Evolutionary conservation across 208 protist species (phyloP).

Genomic region (Acanthamoeba triangularis): DNA sequence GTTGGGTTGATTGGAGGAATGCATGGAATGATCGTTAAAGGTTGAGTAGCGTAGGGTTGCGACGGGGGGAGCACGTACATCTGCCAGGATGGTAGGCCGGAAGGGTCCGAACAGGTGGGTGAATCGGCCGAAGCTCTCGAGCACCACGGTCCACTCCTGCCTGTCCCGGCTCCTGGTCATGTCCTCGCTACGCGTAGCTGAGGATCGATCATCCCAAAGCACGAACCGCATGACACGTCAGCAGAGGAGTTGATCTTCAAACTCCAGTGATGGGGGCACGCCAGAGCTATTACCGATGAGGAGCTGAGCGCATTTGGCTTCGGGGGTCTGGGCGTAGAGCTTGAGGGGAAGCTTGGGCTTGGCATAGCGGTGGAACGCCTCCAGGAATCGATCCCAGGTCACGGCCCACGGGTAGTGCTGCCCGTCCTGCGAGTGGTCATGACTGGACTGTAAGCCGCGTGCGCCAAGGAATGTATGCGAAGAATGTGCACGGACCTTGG

Average conservation of each 20-base stretch:
- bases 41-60: not conserved
- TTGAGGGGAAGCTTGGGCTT: not conserved
- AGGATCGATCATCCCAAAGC: not conserved
- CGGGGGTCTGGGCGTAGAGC: not conserved
- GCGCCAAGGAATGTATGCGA: too few species aligned
- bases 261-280: too few species aligned
- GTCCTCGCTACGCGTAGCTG: constrained; percentile 2
- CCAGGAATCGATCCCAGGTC: not conserved
- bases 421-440: not conserved
- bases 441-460: too few species aligned
- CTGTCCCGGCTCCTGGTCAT: not conserved
- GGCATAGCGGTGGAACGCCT: not conserved
- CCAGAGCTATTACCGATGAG: not conserved
- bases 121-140: constrained; percentile 33
- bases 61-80: not conserved
- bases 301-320: not conserved
- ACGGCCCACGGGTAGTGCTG: constrained; percentile 35
- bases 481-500: not conserved
- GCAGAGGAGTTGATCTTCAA: too few species aligned
- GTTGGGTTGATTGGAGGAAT: not conserved
- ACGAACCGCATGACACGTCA: not conserved
- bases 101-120: not conserved
- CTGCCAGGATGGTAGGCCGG: not conserved
- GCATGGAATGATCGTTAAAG: not conserved
- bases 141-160: not conserved